Base-by-base conservation (phyloP, 2,329 filamentous ascomycete genomes). In the Alternaria solani region DNA sequence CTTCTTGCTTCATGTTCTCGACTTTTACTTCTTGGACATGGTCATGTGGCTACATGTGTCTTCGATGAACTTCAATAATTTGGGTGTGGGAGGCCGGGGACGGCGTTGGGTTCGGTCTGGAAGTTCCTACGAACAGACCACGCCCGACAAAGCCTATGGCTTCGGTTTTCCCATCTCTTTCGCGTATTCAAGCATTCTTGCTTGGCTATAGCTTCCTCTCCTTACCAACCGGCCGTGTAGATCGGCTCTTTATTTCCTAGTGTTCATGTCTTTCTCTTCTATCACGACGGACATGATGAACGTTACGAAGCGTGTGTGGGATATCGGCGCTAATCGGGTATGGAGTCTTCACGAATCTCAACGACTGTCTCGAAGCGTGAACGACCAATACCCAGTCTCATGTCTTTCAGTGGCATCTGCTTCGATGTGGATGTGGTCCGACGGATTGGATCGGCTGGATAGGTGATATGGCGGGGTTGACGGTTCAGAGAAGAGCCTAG, bases 281-380 rank as follows among this genome's bases (percentile, higher is more conserved):
- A 63, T 70, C 58, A 71, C 64, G 70, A 72, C 63, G 67, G 64
- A 60, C 57, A 73, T 68, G 69, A 70, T 66, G 51, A 63, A 68
- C 38, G 56, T 67, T 61, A 68, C 55, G 65, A 72, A 61, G 58
- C 56, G 58, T 68, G 58, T 58, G 58, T 54, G 65, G 52, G 56
- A 49, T 61, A 61, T 38, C 34, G 60, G 57, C 41, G 55, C 49
- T 51, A 42, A 49, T 59, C 44, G 53, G 62, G 63, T 41, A 58
- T 61, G 49, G 51, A 49, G 57, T 66, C 61, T 63, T 58, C 52
- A 71, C 63, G 57, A 51, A 65, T 62, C 63, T 56, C 66, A 63
- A 67, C 53, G 69, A 70, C 42, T 55, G 62, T 65, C 58, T 66
- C 54, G 56, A 59, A 63, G 64, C 64, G 67, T 71, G 62, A 65